Percentiles rank a stretch among this genome's conserved stretches.
Conservation (phyloP, 208 protist genomes). For the Acanthamoeba castellanii region DNA sequence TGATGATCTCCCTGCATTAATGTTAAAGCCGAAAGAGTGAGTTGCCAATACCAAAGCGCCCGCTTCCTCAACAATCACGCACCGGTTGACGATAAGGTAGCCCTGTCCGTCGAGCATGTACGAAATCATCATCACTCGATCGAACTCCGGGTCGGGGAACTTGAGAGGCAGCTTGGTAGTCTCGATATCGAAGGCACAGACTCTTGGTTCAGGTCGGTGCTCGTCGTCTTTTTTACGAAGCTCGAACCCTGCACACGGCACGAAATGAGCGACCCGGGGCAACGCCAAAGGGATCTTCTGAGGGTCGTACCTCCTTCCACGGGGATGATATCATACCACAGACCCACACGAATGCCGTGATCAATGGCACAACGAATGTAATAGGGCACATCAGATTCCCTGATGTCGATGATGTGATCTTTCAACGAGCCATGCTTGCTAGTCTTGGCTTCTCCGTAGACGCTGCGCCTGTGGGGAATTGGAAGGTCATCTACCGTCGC, state of each 20-base stretch:
- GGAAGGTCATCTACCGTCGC: not conserved
- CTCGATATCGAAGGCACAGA: constrained; percentile 99
- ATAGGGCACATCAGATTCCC: constrained; percentile 99
- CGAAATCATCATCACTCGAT: constrained; percentile 99
- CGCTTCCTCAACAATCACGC: not conserved
- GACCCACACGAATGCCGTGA: constrained; percentile 93
- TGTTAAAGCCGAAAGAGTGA: not conserved
- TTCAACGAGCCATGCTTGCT: constrained; percentile 87
- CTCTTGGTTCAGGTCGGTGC: constrained; percentile 93
- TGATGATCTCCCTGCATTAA: constrained; percentile 98
- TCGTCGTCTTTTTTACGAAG: constrained; percentile 88
- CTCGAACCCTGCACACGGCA: not conserved
- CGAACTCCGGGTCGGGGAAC: constrained; percentile 98
- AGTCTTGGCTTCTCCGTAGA: constrained; percentile 83
- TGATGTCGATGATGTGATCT: constrained; percentile 97
- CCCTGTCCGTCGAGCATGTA: constrained; percentile 99
- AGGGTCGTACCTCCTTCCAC: constrained; percentile 55
- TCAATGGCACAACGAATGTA: constrained; percentile 98
- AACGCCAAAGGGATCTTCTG: constrained; percentile 70
- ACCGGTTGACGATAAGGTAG: constrained; percentile 98
- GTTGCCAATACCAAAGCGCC: not conserved
- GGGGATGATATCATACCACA: constrained; percentile 96
- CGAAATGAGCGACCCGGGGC: not conserved
- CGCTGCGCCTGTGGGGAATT: constrained; percentile 79
- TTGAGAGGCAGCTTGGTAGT: constrained; percentile 99